These are phyloP conservation scores for Exophiala aquamarina DNA, from an alignment of 2,329 filamentous ascomycete genomes.

Conservation along the genomic window DNA sequence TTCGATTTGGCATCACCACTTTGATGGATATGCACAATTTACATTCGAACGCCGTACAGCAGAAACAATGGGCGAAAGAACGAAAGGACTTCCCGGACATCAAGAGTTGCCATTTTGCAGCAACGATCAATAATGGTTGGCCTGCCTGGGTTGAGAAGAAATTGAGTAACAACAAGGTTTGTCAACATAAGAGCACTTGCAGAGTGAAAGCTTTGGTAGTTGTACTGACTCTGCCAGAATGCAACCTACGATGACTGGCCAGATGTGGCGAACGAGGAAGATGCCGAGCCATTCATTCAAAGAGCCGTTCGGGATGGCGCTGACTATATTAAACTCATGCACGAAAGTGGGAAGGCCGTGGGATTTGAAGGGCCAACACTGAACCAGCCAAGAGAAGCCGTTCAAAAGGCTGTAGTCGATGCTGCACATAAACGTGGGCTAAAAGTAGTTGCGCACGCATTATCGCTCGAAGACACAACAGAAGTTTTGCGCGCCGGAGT, in stretches of 20 bases:
- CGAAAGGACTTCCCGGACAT: conserved; percentile 35
- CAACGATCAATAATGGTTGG: conserved; percentile 53
- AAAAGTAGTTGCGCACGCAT: conserved; percentile 31
- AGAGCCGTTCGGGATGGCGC: conserved; percentile 79
- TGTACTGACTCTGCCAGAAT: conserved; percentile 29
- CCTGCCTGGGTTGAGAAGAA: conserved; percentile 30
- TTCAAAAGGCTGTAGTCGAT: conserved; percentile 47
- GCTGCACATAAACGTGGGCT: conserved; percentile 33
- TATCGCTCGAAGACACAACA: conserved; percentile 30
- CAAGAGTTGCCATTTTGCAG: conserved; percentile 48
- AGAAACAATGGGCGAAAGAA: conserved; percentile 11
- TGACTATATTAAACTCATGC: conserved; percentile 91
- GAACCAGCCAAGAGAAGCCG: conserved; percentile 39
- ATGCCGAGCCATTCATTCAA: conserved; percentile 44
- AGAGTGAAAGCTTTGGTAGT: neutral
- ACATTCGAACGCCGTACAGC: conserved; percentile 1
- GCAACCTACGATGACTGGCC: conserved; percentile 48
- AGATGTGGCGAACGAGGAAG: conserved; percentile 40
- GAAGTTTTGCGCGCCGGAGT: conserved; percentile 31
- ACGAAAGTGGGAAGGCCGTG: conserved; percentile 61
- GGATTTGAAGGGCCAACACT: conserved; percentile 32
- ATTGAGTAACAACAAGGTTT: conserved; percentile 4
- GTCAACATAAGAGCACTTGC: conserved; percentile 24
- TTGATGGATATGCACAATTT: conserved; percentile 17
- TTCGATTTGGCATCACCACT: conserved; percentile 18